Conservation (phyloP, 1,284 basidiomycete species). For the Macrocystidia cucumis region DNA sequence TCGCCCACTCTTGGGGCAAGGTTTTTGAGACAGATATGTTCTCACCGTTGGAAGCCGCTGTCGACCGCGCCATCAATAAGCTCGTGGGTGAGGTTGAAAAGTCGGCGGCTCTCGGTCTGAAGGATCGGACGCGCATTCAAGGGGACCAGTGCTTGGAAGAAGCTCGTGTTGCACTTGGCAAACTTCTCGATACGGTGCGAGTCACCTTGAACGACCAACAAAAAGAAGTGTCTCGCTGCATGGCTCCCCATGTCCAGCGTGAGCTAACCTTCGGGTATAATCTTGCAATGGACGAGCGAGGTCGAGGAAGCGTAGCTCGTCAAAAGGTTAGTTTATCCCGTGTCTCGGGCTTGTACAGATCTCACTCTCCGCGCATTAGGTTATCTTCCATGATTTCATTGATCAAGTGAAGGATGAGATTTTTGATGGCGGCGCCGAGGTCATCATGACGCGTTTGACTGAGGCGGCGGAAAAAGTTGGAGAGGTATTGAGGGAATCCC, state of each 20-base stretch:
- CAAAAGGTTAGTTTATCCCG: conserved; percentile 44
- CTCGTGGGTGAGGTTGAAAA: conserved; percentile 42
- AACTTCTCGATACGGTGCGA: conserved; percentile 39
- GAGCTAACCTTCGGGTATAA: conserved; percentile 44
- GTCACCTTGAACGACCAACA: conserved; percentile 44
- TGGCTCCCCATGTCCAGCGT: conserved; percentile 48
- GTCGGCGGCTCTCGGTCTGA: conserved; percentile 40
- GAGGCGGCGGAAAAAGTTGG: conserved; percentile 43
- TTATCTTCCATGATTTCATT: conserved; percentile 38
- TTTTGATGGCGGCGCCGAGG: conserved; percentile 44
- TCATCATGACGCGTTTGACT: conserved; percentile 37
- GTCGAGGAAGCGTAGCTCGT: conserved; percentile 46
- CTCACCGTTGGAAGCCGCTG: conserved; percentile 33
- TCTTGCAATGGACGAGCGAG: conserved; percentile 43
- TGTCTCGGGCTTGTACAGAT: conserved; percentile 1
- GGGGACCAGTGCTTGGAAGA: conserved; percentile 44
- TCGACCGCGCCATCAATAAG: conserved; percentile 28
- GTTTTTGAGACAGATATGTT: conserved; percentile 58
- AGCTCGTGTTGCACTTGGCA: conserved; percentile 38
- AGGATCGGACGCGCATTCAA: conserved; percentile 42
- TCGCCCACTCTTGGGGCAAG: conserved; percentile 50
- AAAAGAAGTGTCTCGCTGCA: conserved; percentile 50
- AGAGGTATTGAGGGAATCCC: conserved; percentile 33
- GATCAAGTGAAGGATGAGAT: conserved; percentile 35
- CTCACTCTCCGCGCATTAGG: conserved; percentile 20